phyloP scores from a whole-genome alignment of 331 rosid genomes.

The Rhamnella rubrinervis region DNA sequence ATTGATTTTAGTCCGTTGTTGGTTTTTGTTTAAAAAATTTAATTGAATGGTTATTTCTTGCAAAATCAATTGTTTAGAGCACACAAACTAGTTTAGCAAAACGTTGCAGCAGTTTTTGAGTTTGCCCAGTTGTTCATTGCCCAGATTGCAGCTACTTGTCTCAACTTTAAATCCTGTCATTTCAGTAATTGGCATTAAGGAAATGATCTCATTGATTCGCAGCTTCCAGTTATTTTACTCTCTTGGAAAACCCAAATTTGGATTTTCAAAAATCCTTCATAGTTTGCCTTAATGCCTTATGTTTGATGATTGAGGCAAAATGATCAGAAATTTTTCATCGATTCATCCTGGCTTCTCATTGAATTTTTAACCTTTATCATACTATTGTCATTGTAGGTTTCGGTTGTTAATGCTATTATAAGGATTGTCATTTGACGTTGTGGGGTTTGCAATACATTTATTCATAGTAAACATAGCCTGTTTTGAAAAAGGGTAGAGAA shows the following conservation, averaged over 20 bases:
- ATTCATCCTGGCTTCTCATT: no score
- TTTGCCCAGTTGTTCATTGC: no score
- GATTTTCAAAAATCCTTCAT: not conserved
- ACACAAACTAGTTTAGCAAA: not conserved
- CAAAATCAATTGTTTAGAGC: not conserved
- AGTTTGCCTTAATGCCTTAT: no score
- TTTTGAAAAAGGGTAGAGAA: no score
- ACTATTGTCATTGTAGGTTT: no score
- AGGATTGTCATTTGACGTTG: no score
- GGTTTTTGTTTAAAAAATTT: not conserved
- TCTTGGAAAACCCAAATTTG: not conserved
- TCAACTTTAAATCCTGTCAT: not conserved
- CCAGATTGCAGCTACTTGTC: not conserved
- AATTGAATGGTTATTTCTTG: not conserved
- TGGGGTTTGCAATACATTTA: no score
- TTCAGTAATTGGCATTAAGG: not conserved
- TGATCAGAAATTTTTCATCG: no score
- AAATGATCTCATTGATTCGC: not conserved
- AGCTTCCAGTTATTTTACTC: not conserved
- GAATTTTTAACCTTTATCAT: no score
- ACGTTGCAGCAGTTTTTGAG: not conserved
- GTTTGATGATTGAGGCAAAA: no score
- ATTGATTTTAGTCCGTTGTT: not conserved
- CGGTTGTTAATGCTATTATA: no score
- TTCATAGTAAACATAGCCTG: not conserved